These are phyloP conservation scores for Suhomyces xylopsoci DNA, from an alignment of 805 yeast genomes.

Conservation along the genomic window DNA sequence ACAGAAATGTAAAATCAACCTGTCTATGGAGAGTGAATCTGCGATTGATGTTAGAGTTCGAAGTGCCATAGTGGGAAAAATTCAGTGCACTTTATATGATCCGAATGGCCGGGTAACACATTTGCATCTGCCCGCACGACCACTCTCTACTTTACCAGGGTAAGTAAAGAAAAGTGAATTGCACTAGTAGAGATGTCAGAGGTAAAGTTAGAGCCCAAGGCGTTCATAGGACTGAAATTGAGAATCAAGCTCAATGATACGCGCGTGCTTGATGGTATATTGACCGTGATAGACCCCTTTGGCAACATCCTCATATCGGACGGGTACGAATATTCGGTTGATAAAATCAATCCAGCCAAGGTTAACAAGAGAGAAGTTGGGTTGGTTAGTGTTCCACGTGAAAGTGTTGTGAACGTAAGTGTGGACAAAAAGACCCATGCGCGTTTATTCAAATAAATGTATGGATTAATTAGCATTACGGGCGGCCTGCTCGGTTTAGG, in stretches of 20 bases:
- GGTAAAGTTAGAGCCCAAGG: slow-evolving; percentile 13
- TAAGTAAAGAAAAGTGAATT: neutral
- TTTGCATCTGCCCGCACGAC: neutral
- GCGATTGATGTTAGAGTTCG: slow-evolving; percentile 37
- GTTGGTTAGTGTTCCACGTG: slow-evolving; percentile 24
- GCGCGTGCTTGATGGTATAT: slow-evolving; percentile 34
- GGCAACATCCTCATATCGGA: slow-evolving; percentile 40
- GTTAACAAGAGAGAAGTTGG: slow-evolving; percentile 25
- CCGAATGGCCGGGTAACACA: slow-evolving; percentile 1
- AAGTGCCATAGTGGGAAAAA: neutral
- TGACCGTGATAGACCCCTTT: slow-evolving; percentile 42
- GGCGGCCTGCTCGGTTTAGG: neutral
- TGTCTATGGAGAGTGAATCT: slow-evolving; percentile 28
- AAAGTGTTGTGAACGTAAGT: slow-evolving; percentile 14
- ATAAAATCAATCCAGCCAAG: slow-evolving; percentile 18
- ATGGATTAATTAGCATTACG: neutral
- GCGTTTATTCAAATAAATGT: slow-evolving; percentile 5
- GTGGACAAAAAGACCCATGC: slow-evolving; percentile 19
- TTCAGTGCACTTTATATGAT: neutral
- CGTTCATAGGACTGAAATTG: slow-evolving; percentile 31
- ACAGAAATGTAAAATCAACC: slow-evolving; percentile 10
- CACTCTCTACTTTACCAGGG: neutral
- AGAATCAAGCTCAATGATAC: slow-evolving; percentile 27
- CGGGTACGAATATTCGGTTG: slow-evolving; percentile 31
- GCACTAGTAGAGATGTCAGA: neutral